Evolutionary conservation across 805 yeast genomes (phyloP).

Genomic region (Lipomyces japonicus): DNA sequence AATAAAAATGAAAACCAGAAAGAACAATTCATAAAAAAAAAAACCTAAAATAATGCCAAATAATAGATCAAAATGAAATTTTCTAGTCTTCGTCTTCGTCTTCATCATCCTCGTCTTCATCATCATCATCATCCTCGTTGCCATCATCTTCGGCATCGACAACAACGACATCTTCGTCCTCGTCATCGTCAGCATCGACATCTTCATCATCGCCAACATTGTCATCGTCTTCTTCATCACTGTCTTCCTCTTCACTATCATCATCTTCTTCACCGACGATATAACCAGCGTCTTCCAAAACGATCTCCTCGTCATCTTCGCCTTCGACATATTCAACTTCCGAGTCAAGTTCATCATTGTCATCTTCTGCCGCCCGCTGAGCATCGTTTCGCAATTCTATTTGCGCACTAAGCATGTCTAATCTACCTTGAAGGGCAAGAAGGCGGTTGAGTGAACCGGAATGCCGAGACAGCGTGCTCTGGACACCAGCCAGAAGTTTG

Average conservation of each 20-base stretch:
- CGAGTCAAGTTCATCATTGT: conserved; percentile 33
- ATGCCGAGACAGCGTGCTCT: conserved; percentile 53
- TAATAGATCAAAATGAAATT: no score
- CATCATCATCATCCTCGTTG: conserved; percentile 33
- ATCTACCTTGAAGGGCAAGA: conserved; percentile 78
- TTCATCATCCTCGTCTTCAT: conserved; percentile 29
- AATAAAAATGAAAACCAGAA: no score
- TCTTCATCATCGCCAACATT: conserved; percentile 48
- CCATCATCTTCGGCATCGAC: conserved; percentile 39
- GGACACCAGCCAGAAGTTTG: conserved; percentile 54
- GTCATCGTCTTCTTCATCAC: conserved; percentile 13
- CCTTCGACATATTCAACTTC: conserved; percentile 40
- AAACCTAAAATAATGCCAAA: no score
- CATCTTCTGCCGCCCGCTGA: conserved; percentile 37
- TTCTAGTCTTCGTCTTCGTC: no score
- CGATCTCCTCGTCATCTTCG: conserved; percentile 32
- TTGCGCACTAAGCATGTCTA: conserved; percentile 74
- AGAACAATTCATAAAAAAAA: no score
- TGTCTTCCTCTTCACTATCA: conserved; percentile 32
- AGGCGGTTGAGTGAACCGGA: conserved; percentile 61
- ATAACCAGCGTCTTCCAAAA: conserved; percentile 27
- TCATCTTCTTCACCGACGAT: conserved; percentile 49
- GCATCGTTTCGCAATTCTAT: conserved; percentile 58
- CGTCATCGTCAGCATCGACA: conserved; percentile 41
- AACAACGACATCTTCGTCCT: conserved; percentile 39